Evolutionary conservation across 148 eudicot genomes (phyloP), one percentile per base, ranked within the genome.

Genomic region (Fallopia convolvulus): DNA sequence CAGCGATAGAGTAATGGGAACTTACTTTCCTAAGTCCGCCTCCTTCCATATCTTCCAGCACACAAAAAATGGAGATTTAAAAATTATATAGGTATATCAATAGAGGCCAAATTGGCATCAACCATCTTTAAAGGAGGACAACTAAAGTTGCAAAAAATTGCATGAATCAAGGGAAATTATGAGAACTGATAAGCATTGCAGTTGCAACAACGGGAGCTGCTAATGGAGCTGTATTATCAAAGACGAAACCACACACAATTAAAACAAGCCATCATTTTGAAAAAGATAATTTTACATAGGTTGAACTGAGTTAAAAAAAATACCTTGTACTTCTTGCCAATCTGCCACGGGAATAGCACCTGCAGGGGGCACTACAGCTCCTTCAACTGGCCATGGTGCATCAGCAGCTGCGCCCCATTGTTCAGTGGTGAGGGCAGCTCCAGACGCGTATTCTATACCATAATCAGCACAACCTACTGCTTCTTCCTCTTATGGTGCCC

Each of bases 401-500:
- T 82, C 90, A 78, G 63, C 30, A 50, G 83, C 78, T 11, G 78
- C 39, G 13, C 61, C 74, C 94, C 94, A 90, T 23, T 88, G 84
- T 17, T 83, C 96, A 61, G 63, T 61, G 4, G 77, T 15, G 7
- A 81, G 44, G 70, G 78, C 79, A 76, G 76, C 82, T 32, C 82
- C 85, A 15, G 79, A 4, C 26, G 84, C 84, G 18, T 88, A 93
- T 0, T 75, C 41, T 18, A 70, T 3, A 56, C 77, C 87, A 58
- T 83, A 90, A 32, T 92, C 97, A n/a, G 83, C 81, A 8, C 47
- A 79, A 21, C 79, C 78, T 1, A 86, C 79, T 20, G 75, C 79
- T 52, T 87, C 92, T 61, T 90, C 97, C 42, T 92, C 90, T 70
- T 88, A 84, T 74, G 76, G 81, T n/a, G 32, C 86, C 90, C 89